A percentile compares a stretch with the other conserved stretches of the same genome.
Conservation (phyloP, 331 rosid species). For the Ulmus americana region DNA sequence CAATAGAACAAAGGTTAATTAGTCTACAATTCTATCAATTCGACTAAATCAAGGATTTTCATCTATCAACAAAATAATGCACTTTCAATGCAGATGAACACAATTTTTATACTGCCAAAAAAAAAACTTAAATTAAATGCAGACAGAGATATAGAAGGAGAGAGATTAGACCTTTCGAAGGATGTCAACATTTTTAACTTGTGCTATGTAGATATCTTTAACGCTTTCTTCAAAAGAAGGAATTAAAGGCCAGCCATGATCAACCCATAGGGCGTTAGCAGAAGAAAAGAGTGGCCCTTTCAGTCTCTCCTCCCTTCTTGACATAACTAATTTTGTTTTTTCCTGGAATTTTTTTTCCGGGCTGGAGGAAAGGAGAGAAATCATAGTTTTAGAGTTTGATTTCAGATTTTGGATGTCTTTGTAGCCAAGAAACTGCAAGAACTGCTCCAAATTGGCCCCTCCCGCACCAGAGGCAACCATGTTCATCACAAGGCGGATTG, state of each 20-base stretch:
- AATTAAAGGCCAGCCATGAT: not conserved
- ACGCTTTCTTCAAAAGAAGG: not conserved
- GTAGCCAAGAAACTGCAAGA: not conserved
- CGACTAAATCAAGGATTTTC: too few species aligned
- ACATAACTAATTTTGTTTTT: not conserved
- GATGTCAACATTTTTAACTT: not conserved
- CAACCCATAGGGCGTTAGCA: not conserved
- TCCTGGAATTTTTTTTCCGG: not conserved
- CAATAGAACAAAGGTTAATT: too few species aligned
- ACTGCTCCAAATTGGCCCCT: conserved; percentile 1
- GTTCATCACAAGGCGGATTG: not conserved
- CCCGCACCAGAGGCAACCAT: not conserved
- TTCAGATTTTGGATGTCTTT: not conserved
- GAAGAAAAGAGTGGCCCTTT: not conserved
- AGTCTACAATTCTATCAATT: too few species aligned
- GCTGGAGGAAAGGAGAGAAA: not conserved
- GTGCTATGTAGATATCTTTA: not conserved
- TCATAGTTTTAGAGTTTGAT: not conserved
- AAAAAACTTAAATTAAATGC: not conserved
- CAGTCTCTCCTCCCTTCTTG: not conserved
- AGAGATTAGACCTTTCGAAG: not conserved
- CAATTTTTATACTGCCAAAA: too few species aligned
- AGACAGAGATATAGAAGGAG: not conserved
- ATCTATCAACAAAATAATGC: too few species aligned
- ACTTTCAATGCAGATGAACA: too few species aligned